Evolutionary conservation across 2,329 filamentous ascomycete species (phyloP).

Genomic region (Botrytis deweyae): DNA sequence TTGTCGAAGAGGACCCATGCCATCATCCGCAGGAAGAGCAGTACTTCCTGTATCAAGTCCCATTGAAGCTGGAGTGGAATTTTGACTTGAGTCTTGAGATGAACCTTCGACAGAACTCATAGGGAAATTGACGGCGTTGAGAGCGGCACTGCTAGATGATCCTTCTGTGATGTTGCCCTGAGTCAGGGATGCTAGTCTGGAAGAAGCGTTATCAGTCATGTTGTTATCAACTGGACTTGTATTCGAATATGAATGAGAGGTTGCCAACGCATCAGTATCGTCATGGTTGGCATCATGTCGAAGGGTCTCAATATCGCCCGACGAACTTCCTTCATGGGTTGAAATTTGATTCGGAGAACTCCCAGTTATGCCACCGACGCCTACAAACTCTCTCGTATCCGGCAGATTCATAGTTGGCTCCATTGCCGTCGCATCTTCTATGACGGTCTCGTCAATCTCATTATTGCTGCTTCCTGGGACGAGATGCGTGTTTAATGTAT

Average conservation of each 20-base stretch:
- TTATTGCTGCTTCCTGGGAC: constrained; percentile 22
- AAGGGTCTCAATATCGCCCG: not conserved
- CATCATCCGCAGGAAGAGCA: constrained; percentile 68
- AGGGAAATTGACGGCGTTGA: constrained; percentile 19
- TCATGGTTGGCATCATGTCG: not conserved
- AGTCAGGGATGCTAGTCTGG: constrained; percentile 32
- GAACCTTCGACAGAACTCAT: constrained; percentile 33
- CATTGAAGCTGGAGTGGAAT: constrained; percentile 23
- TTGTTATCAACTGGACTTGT: constrained; percentile 31
- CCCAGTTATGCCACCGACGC: constrained; percentile 15
- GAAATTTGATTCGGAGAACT: constrained; percentile 28
- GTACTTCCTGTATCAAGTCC: constrained; percentile 29
- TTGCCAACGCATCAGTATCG: not conserved
- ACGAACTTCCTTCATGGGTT: constrained; percentile 26
- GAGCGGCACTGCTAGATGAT: constrained; percentile 20
- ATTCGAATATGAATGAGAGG: constrained; percentile 23
- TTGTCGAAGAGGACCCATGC: constrained; percentile 65
- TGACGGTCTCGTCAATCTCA: constrained; percentile 26
- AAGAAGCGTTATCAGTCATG: constrained; percentile 34
- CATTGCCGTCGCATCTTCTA: constrained; percentile 26
- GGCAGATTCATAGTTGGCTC: constrained; percentile 6
- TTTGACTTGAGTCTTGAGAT: constrained; percentile 32
- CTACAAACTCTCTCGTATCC: not conserved
- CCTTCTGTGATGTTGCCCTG: constrained; percentile 30
- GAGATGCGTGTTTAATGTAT: constrained; percentile 31